Base-by-base conservation (phyloP, 106 monocot species). In the Allium fistulosum region DNA sequence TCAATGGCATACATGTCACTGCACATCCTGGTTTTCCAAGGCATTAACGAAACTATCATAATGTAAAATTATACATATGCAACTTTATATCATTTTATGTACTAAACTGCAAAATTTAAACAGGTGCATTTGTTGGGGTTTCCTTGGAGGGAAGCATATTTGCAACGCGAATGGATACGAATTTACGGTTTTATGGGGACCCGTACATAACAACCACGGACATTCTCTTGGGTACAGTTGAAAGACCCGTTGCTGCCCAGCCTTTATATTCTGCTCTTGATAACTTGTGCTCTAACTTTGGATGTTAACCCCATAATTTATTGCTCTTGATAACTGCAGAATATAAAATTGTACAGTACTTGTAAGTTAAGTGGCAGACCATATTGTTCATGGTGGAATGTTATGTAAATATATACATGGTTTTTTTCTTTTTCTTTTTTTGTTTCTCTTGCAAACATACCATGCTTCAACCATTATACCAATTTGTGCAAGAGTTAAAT, bases 101-200 rank as follows among this genome's bases (percentile, higher is more conserved):
- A 37, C 37, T 37, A 2, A 37, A 37, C 5, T 37, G 37, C 37
- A 37, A 61, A 62, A 46, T 62, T 62, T 11, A 17, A 49, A 27
- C 68, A 93, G 93, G 93, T 88, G 93, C 86, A 17, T 93, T 93
- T 80, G 57, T 89, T 22, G 93, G 93, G 17, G 86, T 84, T 15
- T 88, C 93, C 14, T 69, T 89, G 7, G 88, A 93, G 58, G 93
- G 93, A 3, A 93, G 86, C 64, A 9, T 93, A 4, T 81, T 93
- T 7, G 55, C 71, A 14, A 89, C 86, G 3, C 72, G 93, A 48
- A 72, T 71, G 77, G 86, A 93, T 61, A 68, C 86, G 15, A 93
- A 93, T 58, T 57, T 81, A 46, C 57, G 79, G 48, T 93, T 93
- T 68, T 93, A 86, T 17, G 93, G 93, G 2, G 86, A 93, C 74